A percentile compares a stretch with the other conserved stretches of the same genome.
Evolutionary conservation across 225 moss, liverwort and hornwort species (phyloP).

Genomic region (Marchantia polymorpha): DNA sequence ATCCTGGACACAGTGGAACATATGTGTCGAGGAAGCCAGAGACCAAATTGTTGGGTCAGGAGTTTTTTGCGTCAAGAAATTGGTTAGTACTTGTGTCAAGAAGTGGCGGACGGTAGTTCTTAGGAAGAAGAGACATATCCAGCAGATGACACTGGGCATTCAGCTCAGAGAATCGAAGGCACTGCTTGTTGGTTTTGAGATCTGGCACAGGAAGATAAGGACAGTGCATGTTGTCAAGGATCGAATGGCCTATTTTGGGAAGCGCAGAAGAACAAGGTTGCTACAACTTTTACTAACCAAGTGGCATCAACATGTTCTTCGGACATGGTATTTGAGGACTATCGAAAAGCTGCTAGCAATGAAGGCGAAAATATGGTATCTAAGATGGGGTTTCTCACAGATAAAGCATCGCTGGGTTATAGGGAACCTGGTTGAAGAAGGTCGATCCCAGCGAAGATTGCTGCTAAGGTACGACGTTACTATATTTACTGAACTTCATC

Average conservation of each 20-base stretch:
- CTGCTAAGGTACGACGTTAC: slow-evolving; percentile 18
- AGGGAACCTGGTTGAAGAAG: slow-evolving; percentile 19
- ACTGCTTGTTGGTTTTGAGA: slow-evolving; percentile 7
- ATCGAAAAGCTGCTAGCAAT: slow-evolving; percentile 8
- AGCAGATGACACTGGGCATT: slow-evolving; percentile 46
- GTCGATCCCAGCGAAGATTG: neutral
- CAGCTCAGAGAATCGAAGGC: slow-evolving; percentile 16
- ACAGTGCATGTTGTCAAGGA: slow-evolving; percentile 17
- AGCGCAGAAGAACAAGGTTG: slow-evolving; percentile 22
- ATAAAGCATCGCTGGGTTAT: slow-evolving; percentile 22
- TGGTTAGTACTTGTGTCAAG: slow-evolving; percentile 53
- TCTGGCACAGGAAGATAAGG: slow-evolving; percentile 22
- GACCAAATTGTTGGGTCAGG: slow-evolving; percentile 48
- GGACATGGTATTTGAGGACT: slow-evolving; percentile 9
- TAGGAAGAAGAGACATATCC: slow-evolving; percentile 51
- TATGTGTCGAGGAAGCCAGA: slow-evolving; percentile 31
- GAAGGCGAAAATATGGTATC: slow-evolving; percentile 20
- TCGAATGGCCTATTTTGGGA: slow-evolving; percentile 18
- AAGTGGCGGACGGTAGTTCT: slow-evolving; percentile 54
- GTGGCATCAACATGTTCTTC: slow-evolving; percentile 32
- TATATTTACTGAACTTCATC: neutral
- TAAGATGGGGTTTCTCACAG: slow-evolving; percentile 26
- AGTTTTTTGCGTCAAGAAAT: slow-evolving; percentile 50
- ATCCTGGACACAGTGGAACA: slow-evolving; percentile 60
- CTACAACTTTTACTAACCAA: slow-evolving; percentile 13